Percentiles rank a stretch among this genome's conserved stretches.
phyloP scores from a whole-genome alignment of 495 filamentous ascomycete genomes.

The Thermochaetoides thermophila region DNA sequence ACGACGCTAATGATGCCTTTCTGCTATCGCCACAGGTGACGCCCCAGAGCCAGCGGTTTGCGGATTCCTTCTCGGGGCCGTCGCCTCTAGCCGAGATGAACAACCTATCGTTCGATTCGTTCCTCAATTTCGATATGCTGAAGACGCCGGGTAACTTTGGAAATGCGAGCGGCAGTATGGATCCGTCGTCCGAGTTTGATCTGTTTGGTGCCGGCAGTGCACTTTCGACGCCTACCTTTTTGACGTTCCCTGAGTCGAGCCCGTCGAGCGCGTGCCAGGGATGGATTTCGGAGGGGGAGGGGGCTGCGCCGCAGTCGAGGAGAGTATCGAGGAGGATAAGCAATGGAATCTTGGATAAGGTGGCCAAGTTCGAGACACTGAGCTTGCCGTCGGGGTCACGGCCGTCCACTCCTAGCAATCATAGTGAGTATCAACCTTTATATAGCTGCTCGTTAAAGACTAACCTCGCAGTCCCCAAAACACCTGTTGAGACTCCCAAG shows the following conservation, averaged over 20 bases:
- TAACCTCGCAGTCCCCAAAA: too few species aligned
- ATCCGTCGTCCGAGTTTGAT: slow-evolving; percentile 21
- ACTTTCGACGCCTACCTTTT: slow-evolving; percentile 31
- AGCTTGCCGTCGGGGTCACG: too few species aligned
- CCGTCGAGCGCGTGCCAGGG: slow-evolving; percentile 21
- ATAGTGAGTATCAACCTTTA: too few species aligned
- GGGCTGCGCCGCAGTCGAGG: slow-evolving; percentile 19
- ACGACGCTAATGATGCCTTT: slow-evolving; percentile 21
- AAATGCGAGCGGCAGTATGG: slow-evolving; percentile 8
- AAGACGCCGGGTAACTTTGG: slow-evolving; percentile 27
- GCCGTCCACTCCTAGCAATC: slow-evolving; percentile 43
- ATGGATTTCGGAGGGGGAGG: slow-evolving; percentile 33
- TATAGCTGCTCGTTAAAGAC: too few species aligned
- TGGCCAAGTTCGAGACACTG: slow-evolving; percentile 36
- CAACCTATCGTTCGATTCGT: slow-evolving; percentile 24
- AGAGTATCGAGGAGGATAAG: slow-evolving; percentile 33
- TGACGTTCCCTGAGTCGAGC: slow-evolving; percentile 28
- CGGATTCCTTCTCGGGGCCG: slow-evolving; percentile 19
- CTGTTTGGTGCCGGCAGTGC: slow-evolving; percentile 24
- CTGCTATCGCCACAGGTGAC: slow-evolving; percentile 33
- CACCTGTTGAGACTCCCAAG: slow-evolving; percentile 33
- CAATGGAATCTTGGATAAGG: slow-evolving; percentile 38
- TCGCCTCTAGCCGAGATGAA: slow-evolving; percentile 17
- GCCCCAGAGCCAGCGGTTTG: slow-evolving; percentile 29
- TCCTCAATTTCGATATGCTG: slow-evolving; percentile 29